Base-by-base conservation (phyloP, 2,329 filamentous ascomycete species). In the Fusarium keratoplasticum region DNA sequence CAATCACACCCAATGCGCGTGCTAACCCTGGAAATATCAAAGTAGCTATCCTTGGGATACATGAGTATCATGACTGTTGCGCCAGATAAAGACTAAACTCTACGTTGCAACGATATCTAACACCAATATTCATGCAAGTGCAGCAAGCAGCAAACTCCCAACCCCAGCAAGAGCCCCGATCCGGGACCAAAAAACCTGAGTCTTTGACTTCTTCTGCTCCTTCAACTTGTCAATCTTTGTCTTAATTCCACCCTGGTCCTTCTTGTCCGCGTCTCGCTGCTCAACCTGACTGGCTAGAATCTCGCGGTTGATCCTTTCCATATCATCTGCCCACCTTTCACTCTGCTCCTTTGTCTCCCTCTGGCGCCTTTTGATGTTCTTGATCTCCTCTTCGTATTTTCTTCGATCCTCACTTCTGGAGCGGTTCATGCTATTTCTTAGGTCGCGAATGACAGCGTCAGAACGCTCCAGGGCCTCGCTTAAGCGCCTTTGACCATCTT, bases 21-120 rank as follows among this genome's bases (percentile, higher is more conserved):
- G 5, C 6, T 20, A 6, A 40, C n/a, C 10, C 20, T 42, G 10
- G 10, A 42, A 2, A 6, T 42, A 13, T 42, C 5, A 42, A 38
- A 38, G 9, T 16, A 20, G 9, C 18, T 40, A n/a, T n/a, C n/a
- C n/a, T n/a, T n/a, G n/a, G n/a, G 16, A 47, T 10, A 4, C 4
- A 10, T 9, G 1, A 11, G 0, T 27, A 27, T 10, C 22, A 25
- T 0, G 4, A 3, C 20, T 47, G 5, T 22, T 2, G 14, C 6
- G 2, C 7, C 5, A 47, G 14, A 9, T 10, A 1, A 27, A 22
- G 9, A 18, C 7, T 18, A 16, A 25, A 10, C 6, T 47, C 20
- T 25, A 47, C 5, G 1, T 7, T 10, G 14, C 14, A 18, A 47
- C 4, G 22, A 25, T 16, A 44, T 22, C 20, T 2, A 42, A 20